phyloP scores from a whole-genome alignment of 352 stramenopile genomes.

The Globisporangium spinosum region DNA sequence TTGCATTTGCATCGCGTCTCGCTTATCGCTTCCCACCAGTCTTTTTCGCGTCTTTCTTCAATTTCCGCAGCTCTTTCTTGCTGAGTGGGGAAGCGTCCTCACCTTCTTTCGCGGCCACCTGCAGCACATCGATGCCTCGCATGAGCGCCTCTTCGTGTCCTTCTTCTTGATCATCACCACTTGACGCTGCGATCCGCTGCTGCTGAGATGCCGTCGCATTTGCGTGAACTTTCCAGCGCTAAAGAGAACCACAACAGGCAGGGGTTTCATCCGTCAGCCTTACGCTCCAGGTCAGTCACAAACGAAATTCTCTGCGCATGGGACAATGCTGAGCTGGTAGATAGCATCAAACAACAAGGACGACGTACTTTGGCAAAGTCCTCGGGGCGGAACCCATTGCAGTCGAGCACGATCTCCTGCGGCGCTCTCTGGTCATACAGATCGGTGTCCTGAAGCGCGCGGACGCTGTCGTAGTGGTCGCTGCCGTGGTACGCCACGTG shows the following conservation, averaged over 20 bases:
- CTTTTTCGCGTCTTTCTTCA: slow-evolving; percentile 22
- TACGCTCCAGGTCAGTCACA: not conserved
- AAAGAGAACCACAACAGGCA: not conserved
- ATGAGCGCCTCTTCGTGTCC: not conserved
- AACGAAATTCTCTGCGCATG: slow-evolving; percentile 5
- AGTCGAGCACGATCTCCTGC: slow-evolving; percentile 46
- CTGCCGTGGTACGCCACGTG: slow-evolving; percentile 69
- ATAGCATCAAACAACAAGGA: slow-evolving; percentile 8
- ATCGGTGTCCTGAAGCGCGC: slow-evolving; percentile 37
- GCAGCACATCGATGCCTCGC: slow-evolving; percentile 5
- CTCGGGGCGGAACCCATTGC: slow-evolving; percentile 50
- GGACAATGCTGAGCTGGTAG: not conserved
- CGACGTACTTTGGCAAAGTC: slow-evolving; percentile 53
- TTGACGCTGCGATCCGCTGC: slow-evolving; percentile 3
- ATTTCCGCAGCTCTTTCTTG: slow-evolving; percentile 46
- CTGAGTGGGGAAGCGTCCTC: slow-evolving; percentile 22
- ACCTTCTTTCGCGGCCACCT: slow-evolving; percentile 4
- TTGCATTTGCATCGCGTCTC: not conserved
- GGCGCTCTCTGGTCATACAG: slow-evolving; percentile 30
- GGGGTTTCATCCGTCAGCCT: not conserved
- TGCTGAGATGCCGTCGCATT: not conserved
- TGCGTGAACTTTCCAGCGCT: slow-evolving; percentile 19
- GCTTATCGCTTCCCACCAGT: not conserved
- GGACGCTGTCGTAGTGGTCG: slow-evolving; percentile 85
- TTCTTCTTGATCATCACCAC: not conserved